Base-by-base conservation (phyloP, 768 basidiomycete genomes). In the Lentinula edodes region DNA sequence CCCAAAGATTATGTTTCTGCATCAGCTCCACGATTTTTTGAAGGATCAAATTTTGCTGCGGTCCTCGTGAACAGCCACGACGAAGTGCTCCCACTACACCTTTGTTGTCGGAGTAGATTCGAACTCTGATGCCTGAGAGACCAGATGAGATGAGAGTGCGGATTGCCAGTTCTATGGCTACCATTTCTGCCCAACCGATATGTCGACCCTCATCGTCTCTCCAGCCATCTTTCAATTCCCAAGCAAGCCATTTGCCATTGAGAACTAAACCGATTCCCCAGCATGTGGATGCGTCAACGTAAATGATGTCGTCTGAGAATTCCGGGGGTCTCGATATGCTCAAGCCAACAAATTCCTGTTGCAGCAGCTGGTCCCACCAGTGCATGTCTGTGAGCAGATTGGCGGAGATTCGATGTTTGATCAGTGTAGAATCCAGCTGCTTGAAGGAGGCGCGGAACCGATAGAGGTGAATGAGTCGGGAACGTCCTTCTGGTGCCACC, bases 131-230 rank as follows among this genome's bases (percentile, higher is more conserved):
- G 6, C 70, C 62, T 0, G 39, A 55, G 36, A 68, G 64, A 1
- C 70, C 69, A 0, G 68, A 53, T 0, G 72, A 63, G 3, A 76
- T 65, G 6, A 76, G 43, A 1, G 73, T 68, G 1, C 69, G 70
- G 0, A 81, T 35, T 0, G 76, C 79, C 1, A 82, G 66, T 57
- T 81, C 79, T 1, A 80, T 69, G 0, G 76, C 79, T 0, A 76
- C 72, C 68, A 80, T 74, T 65, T 81, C 80, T 0, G 74, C 76
- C 79, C 80, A 82, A 4, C 74, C 73, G 20, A 78, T 81, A 58
- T 74, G 66, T 6, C 74, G 50, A 7, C 70, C 69, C 0, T 68
- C 57, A 3, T 52, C 39, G 16, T 15, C 28, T 15, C 66, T 63
- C 73, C 75, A 76, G 6, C 73, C 73, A 0, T 62, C 46, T 16